Evolutionary conservation across 768 basidiomycete genomes (phyloP), one percentile per base, ranked within the genome.

Genomic region (Rhodotorula paludigena): DNA sequence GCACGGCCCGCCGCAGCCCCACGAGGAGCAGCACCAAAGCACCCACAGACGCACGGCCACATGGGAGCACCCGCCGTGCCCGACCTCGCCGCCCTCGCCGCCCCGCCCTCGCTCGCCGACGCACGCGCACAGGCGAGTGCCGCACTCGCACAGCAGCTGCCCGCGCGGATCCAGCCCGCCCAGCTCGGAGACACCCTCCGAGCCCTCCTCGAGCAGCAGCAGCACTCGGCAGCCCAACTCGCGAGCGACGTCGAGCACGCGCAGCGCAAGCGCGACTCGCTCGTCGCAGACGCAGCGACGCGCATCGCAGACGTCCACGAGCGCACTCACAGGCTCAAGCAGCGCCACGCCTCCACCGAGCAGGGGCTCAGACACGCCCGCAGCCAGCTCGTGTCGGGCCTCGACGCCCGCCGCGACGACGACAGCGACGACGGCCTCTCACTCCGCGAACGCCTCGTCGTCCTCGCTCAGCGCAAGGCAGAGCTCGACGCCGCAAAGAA

Each of bases 361-460:
- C 51, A 63, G 18, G 64, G 60, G 1, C 45, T 75, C 7, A 61
- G 61, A 2, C 61, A 64, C 38, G 60, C 60, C 35, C 55, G 60
- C 7, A 62, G 68, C 48, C 47, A 57, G 41, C 60, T 75, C 36
- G 60, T 66, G 0, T 71, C 69, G 14, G 60, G 63, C 1, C 56
- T 67, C 16, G 53, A 63, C 20, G 38, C 48, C 9, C 33, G 41
- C n/a, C n/a, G n/a, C n/a, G n/a, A n/a, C 33, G 59, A 63, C 2
- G 38, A 56, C 20, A 69, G 41, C n/a, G 28, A 47, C 8, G 45
- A 54, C 21, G 62, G 56, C n/a, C n/a, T n/a, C 21, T 90, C 87
- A 0, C 79, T 98, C 9, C 81, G 94, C 16, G 88, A 92, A 77
- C 87, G 89, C 52, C 81, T 97, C 66, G 89, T 94, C 76, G 83